Evolutionary conservation across 805 yeast genomes (phyloP), one percentile per base, ranked within the genome.

Genomic region (Nakazawaea ambrosiae): DNA sequence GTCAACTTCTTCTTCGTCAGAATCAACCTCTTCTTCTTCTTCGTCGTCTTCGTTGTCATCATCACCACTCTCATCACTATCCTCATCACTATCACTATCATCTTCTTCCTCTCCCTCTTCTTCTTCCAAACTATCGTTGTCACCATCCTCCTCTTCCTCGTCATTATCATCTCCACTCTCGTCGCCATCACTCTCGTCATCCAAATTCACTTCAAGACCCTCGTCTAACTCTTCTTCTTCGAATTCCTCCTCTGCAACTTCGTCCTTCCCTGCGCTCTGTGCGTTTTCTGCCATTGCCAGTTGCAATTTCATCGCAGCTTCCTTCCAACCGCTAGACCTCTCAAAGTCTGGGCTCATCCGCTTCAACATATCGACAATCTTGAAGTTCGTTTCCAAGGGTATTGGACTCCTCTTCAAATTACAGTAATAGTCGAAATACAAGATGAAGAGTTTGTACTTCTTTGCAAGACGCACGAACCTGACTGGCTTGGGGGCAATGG

Each of bases 341-440:
- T 53, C 53, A 44, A 66, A 60, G 3, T 53, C 52, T 8, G 57
- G 24, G 10, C 24, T 22, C 10, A 22, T 8, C 24, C 10, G 60
- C 11, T 58, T 53, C 45, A 68, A 71, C 24, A 69, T 58, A 23
- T 65, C 71, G 17, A 57, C 50, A n/a, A 84, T 46, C 33, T 65
- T 66, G 45, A 77, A 78, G 30, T 71, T 70, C 2, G 74, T 57
- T 32, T 81, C 92, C 43, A 68, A 62, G 0, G 94, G 87, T 12
- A 83, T 37, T 1, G 86, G 83, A 33, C 58, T 66, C 3, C 55
- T 55, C 49, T 87, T 87, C 23, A 80, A 70, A 53, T 67, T 71
- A 4, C 73, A 54, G 50, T 84, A 87, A 53, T 76, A 87, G 49
- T 87, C 92, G 43, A 86, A 78, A 45, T 75, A 79, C 20, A 66